Conservation (phyloP, 768 basidiomycete species). For the Lentinula guzmanii region DNA sequence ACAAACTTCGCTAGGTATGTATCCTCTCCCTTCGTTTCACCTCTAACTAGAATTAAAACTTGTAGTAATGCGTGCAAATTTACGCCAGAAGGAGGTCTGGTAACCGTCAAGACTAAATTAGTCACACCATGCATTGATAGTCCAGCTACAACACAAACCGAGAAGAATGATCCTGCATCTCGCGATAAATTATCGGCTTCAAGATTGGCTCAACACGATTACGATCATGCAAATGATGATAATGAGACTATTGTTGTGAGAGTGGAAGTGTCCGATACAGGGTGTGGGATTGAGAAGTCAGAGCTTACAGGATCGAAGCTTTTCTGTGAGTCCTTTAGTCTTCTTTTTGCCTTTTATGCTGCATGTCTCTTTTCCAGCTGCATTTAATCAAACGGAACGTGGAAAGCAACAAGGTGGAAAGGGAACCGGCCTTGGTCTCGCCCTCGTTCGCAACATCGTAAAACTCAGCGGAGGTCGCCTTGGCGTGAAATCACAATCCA, state of each 20-base stretch:
- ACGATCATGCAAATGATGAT: conserved; percentile 20
- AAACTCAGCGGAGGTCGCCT: conserved; percentile 50
- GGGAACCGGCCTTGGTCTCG: conserved; percentile 45
- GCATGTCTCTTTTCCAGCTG: conserved; percentile 18
- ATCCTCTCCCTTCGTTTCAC: not conserved
- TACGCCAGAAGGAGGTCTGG: conserved; percentile 49
- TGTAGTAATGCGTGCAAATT: conserved; percentile 54
- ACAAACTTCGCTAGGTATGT: conserved; percentile 61
- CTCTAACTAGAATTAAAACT: not conserved
- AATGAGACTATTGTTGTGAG: conserved; percentile 55
- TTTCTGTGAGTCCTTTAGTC: conserved; percentile 38
- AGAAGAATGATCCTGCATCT: not conserved
- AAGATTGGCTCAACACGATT: conserved; percentile 1
- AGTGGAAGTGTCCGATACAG: conserved; percentile 66
- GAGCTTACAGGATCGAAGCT: conserved; percentile 56
- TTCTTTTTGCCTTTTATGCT: not conserved
- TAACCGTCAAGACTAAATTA: conserved; percentile 53
- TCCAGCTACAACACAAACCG: not conserved
- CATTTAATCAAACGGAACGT: conserved; percentile 3
- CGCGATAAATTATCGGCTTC: not conserved
- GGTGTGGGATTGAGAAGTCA: conserved; percentile 50
- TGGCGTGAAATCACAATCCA: conserved; percentile 39
- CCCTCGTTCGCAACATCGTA: conserved; percentile 50
- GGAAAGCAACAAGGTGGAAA: conserved; percentile 16
- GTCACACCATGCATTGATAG: conserved; percentile 21